A percentile compares a stretch with the other conserved stretches of the same genome.
Conservation (phyloP, 352 stramenopile species). For the Globisporangium mamillatum region DNA sequence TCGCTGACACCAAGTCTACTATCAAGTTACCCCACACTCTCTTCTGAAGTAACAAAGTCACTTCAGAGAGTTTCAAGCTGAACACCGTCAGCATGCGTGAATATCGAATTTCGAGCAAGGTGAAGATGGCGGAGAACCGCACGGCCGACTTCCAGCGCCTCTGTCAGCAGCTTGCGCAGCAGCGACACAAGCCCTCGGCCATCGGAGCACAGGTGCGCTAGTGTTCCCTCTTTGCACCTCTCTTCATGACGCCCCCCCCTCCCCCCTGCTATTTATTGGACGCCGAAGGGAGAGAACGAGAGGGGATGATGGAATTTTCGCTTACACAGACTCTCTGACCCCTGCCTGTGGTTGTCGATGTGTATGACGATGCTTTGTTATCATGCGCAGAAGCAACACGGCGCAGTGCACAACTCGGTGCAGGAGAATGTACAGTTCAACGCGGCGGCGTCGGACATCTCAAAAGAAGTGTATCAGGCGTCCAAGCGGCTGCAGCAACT, state of each 20-base stretch:
- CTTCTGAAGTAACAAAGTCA: background rate
- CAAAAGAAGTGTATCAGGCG: conserved; percentile 78
- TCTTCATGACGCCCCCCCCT: background rate
- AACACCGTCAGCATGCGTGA: background rate
- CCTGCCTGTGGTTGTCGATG: background rate
- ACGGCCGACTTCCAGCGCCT: conserved; percentile 67
- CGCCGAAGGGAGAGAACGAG: background rate
- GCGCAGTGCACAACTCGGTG: conserved; percentile 31
- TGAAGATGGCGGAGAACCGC: conserved; percentile 61
- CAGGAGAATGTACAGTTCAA: conserved; percentile 83
- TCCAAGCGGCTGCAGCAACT: conserved; percentile 81
- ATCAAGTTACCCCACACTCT: too few species aligned
- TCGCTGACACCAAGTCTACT: too few species aligned
- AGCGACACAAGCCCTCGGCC: conserved; percentile 23
- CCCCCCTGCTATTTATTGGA: background rate
- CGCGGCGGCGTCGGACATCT: conserved; percentile 74
- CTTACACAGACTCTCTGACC: background rate
- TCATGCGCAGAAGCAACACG: conserved; percentile 29
- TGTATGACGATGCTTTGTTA: background rate
- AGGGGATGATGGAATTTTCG: background rate
- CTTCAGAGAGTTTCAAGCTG: background rate
- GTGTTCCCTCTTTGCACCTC: background rate
- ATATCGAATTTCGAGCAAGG: background rate
- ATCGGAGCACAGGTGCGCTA: conserved; percentile 21
- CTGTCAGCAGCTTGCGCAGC: conserved; percentile 49